A percentile compares a stretch with the other conserved stretches of the same genome.
Evolutionary conservation across 768 basidiomycete genomes (phyloP).

Genomic region (Lyophyllum decastes): DNA sequence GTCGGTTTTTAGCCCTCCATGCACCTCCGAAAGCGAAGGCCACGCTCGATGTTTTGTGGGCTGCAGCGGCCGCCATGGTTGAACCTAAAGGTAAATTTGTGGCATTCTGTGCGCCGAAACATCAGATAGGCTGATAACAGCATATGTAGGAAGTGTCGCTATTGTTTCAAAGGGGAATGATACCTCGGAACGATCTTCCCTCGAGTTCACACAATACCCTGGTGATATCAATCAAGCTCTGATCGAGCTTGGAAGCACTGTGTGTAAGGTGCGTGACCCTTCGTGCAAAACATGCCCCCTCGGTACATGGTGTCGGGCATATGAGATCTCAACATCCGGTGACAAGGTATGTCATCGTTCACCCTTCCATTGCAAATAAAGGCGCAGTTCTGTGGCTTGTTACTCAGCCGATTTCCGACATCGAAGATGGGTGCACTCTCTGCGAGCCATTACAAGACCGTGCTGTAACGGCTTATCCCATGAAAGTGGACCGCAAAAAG

Average conservation of each 20-base stretch:
- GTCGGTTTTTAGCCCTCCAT: conserved; percentile 81
- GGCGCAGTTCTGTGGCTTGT: not conserved
- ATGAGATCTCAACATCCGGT: conserved; percentile 23
- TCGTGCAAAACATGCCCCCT: conserved; percentile 75
- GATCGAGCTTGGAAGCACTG: conserved; percentile 92
- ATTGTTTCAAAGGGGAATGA: conserved; percentile 16
- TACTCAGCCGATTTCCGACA: conserved; percentile 44
- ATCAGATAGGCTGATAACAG: not conserved
- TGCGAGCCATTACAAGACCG: conserved; percentile 58
- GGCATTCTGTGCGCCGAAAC: not conserved
- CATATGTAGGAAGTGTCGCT: not conserved
- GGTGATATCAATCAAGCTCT: conserved; percentile 92
- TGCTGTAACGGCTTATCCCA: conserved; percentile 78
- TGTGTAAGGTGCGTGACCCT: conserved; percentile 87
- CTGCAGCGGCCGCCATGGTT: conserved; percentile 71
- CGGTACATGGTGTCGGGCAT: conserved; percentile 67
- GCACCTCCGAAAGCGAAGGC: conserved; percentile 79
- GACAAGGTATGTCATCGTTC: conserved; percentile 1
- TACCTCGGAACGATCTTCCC: not conserved
- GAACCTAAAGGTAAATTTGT: conserved; percentile 25
- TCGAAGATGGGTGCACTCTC: conserved; percentile 75
- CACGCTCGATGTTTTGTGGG: conserved; percentile 83
- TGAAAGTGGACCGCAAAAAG: conserved; percentile 83
- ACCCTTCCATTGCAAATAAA: not conserved
- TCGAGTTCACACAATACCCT: conserved; percentile 41